A percentile compares a stretch with the other conserved stretches of the same genome.
Evolutionary conservation across 2,329 filamentous ascomycete species (phyloP).

Genomic region (Fusarium drepaniforme): DNA sequence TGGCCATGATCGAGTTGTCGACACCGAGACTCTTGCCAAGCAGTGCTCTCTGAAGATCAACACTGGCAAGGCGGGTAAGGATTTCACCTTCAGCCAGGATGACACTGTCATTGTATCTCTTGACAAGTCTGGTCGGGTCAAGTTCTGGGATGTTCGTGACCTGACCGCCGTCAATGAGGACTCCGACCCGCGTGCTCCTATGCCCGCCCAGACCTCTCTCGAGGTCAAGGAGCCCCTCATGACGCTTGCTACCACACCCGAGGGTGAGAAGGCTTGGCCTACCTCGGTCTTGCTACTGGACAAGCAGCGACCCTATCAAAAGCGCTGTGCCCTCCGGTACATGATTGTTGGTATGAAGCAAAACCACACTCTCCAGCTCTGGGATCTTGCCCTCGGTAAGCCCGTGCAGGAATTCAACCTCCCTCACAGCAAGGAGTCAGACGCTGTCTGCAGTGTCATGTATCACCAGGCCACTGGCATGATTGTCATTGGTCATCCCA

Average conservation of each 20-base stretch:
- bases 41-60: slow-evolving; percentile 94
- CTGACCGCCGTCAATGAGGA: slow-evolving; percentile 70
- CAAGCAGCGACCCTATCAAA: slow-evolving; percentile 93
- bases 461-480: slow-evolving; percentile 95
- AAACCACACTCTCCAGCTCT: slow-evolving; percentile 97
- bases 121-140: slow-evolving; percentile 95
- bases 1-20: slow-evolving; percentile 76
- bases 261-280: slow-evolving; percentile 94
- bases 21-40: slow-evolving; percentile 88
- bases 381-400: slow-evolving; percentile 96
- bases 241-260: slow-evolving; percentile 87
- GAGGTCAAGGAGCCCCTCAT: slow-evolving; percentile 89
- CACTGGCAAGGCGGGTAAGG: slow-evolving; percentile 97
- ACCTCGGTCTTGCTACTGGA: slow-evolving; percentile 97
- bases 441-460: slow-evolving; percentile 96
- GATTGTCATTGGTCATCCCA: slow-evolving; percentile 94
- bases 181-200: slow-evolving; percentile 62
- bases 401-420: slow-evolving; percentile 97
- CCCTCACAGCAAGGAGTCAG: slow-evolving; percentile 94
- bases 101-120: slow-evolving; percentile 94
- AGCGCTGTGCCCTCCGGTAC: slow-evolving; percentile 90
- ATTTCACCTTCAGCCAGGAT: slow-evolving; percentile 97
- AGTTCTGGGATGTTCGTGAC: slow-evolving; percentile 97
- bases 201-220: slow-evolving; percentile 69
- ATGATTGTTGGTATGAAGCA: slow-evolving; percentile 99